A percentile compares a stretch with the other conserved stretches of the same genome.
Evolutionary conservation across 2,329 filamentous ascomycete genomes (phyloP).

Genomic region (Exophiala sp.): DNA sequence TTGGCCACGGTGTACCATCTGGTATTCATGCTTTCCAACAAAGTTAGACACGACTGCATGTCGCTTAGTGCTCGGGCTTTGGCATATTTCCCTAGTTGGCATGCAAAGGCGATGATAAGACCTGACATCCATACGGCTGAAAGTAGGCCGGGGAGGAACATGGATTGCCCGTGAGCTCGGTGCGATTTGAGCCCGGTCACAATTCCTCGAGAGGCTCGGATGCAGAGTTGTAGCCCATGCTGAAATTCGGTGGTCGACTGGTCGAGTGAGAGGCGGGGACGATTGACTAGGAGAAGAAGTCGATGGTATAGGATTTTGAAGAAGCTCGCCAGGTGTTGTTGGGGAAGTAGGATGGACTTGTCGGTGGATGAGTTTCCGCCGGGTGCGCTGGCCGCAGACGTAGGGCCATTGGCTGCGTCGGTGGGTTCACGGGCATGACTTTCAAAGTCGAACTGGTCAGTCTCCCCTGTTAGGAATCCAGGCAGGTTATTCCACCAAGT

Average conservation of each 20-base stretch:
- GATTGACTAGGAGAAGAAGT: slow-evolving; percentile 38
- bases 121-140: slow-evolving; percentile 41
- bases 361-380: background rate
- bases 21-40: slow-evolving; percentile 34
- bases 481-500: slow-evolving; percentile 42
- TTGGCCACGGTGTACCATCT: slow-evolving; percentile 40
- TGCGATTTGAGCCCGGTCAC: slow-evolving; percentile 35
- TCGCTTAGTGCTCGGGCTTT: slow-evolving; percentile 35
- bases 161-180: slow-evolving; percentile 31
- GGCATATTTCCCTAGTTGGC: slow-evolving; percentile 38
- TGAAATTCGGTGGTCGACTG: slow-evolving; percentile 38
- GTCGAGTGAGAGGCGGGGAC: slow-evolving; percentile 37
- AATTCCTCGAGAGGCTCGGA: slow-evolving; percentile 37
- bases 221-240: slow-evolving; percentile 39
- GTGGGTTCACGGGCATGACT: background rate
- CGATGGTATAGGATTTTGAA: slow-evolving; percentile 41
- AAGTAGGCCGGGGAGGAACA: slow-evolving; percentile 39
- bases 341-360: slow-evolving; percentile 8
- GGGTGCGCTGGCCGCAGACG: background rate
- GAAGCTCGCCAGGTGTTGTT: slow-evolving; percentile 31
- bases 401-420: background rate
- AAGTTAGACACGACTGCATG: slow-evolving; percentile 33
- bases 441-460: slow-evolving; percentile 7
- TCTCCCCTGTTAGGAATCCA: slow-evolving; percentile 22
- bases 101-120: slow-evolving; percentile 39